phyloP scores from a whole-genome alignment of 2,329 filamentous ascomycete species.

The Pestalotiopsis fici region DNA sequence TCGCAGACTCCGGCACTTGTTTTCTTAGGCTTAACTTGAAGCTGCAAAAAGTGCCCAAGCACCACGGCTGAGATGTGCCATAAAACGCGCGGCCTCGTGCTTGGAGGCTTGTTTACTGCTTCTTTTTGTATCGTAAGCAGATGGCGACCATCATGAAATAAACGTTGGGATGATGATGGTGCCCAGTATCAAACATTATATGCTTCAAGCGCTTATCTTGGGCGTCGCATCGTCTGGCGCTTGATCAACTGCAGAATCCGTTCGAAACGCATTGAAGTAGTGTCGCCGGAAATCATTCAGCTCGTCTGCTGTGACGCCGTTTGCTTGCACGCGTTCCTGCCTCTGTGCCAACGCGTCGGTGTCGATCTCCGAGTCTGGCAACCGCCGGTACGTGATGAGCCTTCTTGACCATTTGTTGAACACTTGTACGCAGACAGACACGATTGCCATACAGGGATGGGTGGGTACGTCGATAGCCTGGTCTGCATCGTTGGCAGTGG shows the following conservation, averaged over 20 bases:
- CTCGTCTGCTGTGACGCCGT: conserved; percentile 56
- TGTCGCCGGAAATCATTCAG: conserved; percentile 61
- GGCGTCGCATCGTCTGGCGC: conserved; percentile 8
- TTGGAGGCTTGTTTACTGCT: background rate
- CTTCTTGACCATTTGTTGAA: conserved; percentile 94
- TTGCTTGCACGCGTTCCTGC: conserved; percentile 28
- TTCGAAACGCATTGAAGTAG: conserved; percentile 57
- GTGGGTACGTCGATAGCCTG: conserved; percentile 75
- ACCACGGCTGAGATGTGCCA: background rate
- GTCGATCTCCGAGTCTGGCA: conserved; percentile 61
- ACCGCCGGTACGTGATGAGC: conserved; percentile 80
- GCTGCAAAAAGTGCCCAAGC: background rate
- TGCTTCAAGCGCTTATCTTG: background rate
- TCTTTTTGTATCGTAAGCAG: background rate
- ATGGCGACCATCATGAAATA: background rate
- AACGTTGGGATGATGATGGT: background rate
- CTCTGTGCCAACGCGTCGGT: conserved; percentile 35
- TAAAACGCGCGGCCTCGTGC: background rate
- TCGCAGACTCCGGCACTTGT: background rate
- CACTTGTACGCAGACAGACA: conserved; percentile 77
- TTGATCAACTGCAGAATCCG: conserved; percentile 5
- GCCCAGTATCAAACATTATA: background rate
- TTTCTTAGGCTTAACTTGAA: background rate
- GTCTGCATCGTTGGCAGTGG: conserved; percentile 79
- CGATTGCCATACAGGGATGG: conserved; percentile 73